A percentile compares a stretch with the other conserved stretches of the same genome.
Evolutionary conservation across 1,139 yeast species (phyloP).

Genomic region (Pichia sp.): DNA sequence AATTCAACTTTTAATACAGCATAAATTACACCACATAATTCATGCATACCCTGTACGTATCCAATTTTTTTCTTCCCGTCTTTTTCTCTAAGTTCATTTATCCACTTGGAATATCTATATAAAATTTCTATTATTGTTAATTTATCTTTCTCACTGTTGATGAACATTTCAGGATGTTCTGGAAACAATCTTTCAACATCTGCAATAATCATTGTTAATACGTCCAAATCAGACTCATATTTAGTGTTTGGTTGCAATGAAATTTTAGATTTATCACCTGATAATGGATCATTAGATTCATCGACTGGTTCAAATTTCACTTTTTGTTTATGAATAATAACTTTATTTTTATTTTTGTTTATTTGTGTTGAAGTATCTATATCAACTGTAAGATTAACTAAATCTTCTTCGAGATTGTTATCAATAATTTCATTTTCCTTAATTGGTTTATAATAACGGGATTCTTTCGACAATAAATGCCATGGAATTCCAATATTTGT

Average conservation of each 20-base stretch:
- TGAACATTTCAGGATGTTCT: constrained; percentile 47
- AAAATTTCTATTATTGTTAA: constrained; percentile 45
- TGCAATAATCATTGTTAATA: constrained; percentile 46
- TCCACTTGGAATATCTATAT: constrained; percentile 43
- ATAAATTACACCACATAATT: constrained; percentile 55
- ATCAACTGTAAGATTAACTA: constrained; percentile 7
- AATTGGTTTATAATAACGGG: constrained; percentile 9
- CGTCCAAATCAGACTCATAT: constrained; percentile 25
- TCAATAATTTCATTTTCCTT: not conserved
- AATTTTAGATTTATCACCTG: not conserved
- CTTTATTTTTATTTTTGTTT: not conserved
- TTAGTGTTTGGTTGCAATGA: no score
- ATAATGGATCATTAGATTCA: constrained; percentile 7
- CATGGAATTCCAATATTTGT: constrained; percentile 14
- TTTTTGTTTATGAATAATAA: not conserved
- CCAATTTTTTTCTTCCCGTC: constrained; percentile 26
- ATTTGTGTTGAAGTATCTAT: constrained; percentile 1
- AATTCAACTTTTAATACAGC: constrained; percentile 25
- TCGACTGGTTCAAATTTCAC: not conserved
- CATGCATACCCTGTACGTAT: constrained; percentile 70
- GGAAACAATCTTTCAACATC: constrained; percentile 62
- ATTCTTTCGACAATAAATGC: constrained; percentile 15
- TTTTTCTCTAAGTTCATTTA: constrained; percentile 34
- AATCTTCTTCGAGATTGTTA: constrained; percentile 8
- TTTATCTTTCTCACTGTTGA: constrained; percentile 32